phyloP scores from a whole-genome alignment of 345 rosid species.

The Citrus maxima region DNA sequence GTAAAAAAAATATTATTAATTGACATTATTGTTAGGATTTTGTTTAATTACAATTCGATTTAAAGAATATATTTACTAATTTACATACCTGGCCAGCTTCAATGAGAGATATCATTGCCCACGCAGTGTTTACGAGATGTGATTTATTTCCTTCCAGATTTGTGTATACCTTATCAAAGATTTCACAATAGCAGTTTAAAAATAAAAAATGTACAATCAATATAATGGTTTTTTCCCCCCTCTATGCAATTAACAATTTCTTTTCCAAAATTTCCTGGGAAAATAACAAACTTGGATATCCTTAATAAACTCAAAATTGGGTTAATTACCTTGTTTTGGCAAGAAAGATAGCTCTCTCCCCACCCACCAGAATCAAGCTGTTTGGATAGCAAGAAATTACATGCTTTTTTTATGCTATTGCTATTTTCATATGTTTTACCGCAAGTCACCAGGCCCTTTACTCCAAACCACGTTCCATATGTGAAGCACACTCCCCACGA shows the following conservation, averaged over 20 bases:
- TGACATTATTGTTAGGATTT: background rate
- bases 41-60: background rate
- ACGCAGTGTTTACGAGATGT: conserved; percentile 62
- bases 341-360: conserved; percentile 78
- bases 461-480: conserved; percentile 79
- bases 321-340: conserved; percentile 41
- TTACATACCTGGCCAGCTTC: conserved; percentile 58
- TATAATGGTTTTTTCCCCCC: background rate
- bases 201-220: no score
- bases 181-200: background rate
- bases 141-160: conserved; percentile 43
- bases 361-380: conserved; percentile 61
- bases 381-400: conserved; percentile 53
- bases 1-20: no score
- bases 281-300: background rate
- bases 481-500: conserved; percentile 84
- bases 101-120: conserved; percentile 72
- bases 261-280: background rate
- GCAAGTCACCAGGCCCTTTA: conserved; percentile 45
- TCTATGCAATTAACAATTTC: background rate
- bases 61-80: background rate
- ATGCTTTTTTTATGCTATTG: conserved; percentile 41
- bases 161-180: background rate
- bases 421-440: conserved; percentile 40
- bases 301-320: background rate